phyloP scores from a whole-genome alignment of 1,284 basidiomycete genomes.

The Tylopilus sp. region DNA sequence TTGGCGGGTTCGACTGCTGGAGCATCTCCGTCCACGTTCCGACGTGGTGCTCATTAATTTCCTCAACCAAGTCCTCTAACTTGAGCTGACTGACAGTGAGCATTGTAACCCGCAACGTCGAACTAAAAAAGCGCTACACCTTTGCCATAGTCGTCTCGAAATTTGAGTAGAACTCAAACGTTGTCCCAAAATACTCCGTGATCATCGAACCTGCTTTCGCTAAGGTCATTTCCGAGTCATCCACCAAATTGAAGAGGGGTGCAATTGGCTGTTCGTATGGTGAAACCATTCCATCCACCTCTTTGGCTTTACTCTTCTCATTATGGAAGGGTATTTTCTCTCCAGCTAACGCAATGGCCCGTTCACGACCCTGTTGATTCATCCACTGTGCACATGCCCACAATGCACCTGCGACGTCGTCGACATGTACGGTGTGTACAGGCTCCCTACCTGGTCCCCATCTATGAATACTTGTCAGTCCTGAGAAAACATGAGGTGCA shows the following conservation, averaged over 20 bases:
- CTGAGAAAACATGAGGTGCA: background rate
- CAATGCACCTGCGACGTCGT: conserved; percentile 72
- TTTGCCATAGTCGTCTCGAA: conserved; percentile 68
- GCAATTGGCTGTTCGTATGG: conserved; percentile 57
- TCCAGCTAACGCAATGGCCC: conserved; percentile 59
- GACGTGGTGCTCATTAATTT: conserved; percentile 87
- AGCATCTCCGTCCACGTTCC: conserved; percentile 85
- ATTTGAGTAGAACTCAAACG: conserved; percentile 80
- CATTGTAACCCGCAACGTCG: conserved; percentile 8
- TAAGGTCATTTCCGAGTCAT: conserved; percentile 76
- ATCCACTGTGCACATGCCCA: conserved; percentile 80
- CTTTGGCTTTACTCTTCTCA: conserved; percentile 61
- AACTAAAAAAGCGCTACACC: conserved; percentile 36
- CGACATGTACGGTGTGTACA: conserved; percentile 75
- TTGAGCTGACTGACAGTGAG: conserved; percentile 39
- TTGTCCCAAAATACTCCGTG: conserved; percentile 76
- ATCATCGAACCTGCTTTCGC: conserved; percentile 70
- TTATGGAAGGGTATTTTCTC: conserved; percentile 61
- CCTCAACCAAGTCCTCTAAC: conserved; percentile 73
- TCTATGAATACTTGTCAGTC: conserved; percentile 35
- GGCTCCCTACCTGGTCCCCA: conserved; percentile 79
- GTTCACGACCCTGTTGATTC: conserved; percentile 51
- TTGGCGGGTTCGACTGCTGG: conserved; percentile 66
- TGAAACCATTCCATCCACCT: conserved; percentile 58
- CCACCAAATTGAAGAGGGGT: conserved; percentile 83